phyloP scores from a whole-genome alignment of 805 yeast genomes.

The Metschnikowia peoriensis region DNA sequence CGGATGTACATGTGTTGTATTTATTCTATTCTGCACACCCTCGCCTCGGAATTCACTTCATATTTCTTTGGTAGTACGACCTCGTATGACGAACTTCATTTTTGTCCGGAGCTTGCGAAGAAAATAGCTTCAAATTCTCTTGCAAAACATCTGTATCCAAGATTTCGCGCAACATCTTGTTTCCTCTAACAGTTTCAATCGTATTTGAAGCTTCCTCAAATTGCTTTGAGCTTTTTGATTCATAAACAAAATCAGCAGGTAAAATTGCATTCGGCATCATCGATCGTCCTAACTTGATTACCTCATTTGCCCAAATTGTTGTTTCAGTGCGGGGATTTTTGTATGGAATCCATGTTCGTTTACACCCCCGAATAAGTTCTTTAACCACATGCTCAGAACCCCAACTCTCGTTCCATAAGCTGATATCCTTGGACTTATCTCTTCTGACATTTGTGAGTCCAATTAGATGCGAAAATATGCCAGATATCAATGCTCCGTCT shows the following conservation, averaged over 20 bases:
- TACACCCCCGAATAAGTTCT: conserved; percentile 68
- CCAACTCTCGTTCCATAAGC: conserved; percentile 63
- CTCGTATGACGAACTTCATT: conserved; percentile 37
- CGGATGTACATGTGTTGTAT: neutral
- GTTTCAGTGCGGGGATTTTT: conserved; percentile 52
- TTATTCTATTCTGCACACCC: neutral
- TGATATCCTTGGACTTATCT: conserved; percentile 22
- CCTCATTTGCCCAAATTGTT: conserved; percentile 64
- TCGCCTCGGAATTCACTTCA: neutral
- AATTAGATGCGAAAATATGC: conserved; percentile 73
- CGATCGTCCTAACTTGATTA: conserved; percentile 56
- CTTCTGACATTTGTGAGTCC: conserved; percentile 56
- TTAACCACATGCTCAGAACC: conserved; percentile 59
- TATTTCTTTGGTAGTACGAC: conserved; percentile 32
- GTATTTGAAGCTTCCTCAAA: neutral
- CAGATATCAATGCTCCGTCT: conserved; percentile 75
- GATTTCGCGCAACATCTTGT: conserved; percentile 34
- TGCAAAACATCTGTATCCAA: conserved; percentile 1
- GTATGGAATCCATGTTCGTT: conserved; percentile 59
- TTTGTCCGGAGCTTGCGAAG: neutral
- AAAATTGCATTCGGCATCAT: conserved; percentile 55
- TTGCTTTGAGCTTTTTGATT: neutral
- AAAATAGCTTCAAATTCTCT: neutral
- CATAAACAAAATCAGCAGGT: conserved; percentile 36
- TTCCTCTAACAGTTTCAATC: conserved; percentile 18